These are phyloP conservation scores for Yarrowia porcina DNA, from an alignment of 805 yeast genomes.

Conservation along the genomic window DNA sequence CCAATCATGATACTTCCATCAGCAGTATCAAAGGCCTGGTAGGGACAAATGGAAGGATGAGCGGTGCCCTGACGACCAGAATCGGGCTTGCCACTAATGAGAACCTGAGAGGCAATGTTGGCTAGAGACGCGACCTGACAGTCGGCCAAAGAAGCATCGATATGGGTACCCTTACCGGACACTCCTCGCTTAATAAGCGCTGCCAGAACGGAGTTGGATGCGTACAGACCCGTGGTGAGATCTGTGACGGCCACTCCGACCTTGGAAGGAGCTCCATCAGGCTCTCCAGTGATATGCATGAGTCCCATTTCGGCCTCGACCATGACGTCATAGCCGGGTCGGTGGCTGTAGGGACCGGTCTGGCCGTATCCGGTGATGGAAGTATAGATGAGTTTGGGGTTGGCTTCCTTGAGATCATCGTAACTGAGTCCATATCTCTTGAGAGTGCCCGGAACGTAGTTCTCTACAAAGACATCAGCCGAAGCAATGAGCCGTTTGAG, in stretches of 20 bases:
- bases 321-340: constrained; percentile 47
- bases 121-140: constrained; percentile 44
- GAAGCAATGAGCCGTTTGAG: constrained; percentile 34
- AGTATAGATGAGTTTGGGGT: constrained; percentile 39
- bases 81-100: constrained; percentile 42
- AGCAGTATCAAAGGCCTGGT: constrained; percentile 42
- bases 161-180: constrained; percentile 42
- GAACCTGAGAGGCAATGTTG: constrained; percentile 42
- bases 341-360: constrained; percentile 40
- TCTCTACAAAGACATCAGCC: constrained; percentile 43
- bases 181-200: constrained; percentile 38
- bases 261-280: constrained; percentile 43
- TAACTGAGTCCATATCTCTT: constrained; percentile 41
- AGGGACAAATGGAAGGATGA: constrained; percentile 44
- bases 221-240: constrained; percentile 43
- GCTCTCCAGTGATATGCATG: constrained; percentile 46
- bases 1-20: constrained; percentile 43
- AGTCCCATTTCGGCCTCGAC: constrained; percentile 47
- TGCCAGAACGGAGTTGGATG: constrained; percentile 41
- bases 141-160: constrained; percentile 42
- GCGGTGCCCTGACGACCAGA: constrained; percentile 44
- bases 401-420: constrained; percentile 32
- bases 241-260: constrained; percentile 48
- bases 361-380: constrained; percentile 46
- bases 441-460: constrained; percentile 42